Conservation (phyloP, 2,329 filamentous ascomycete genomes). For the Dryadomyces quercivorus region DNA sequence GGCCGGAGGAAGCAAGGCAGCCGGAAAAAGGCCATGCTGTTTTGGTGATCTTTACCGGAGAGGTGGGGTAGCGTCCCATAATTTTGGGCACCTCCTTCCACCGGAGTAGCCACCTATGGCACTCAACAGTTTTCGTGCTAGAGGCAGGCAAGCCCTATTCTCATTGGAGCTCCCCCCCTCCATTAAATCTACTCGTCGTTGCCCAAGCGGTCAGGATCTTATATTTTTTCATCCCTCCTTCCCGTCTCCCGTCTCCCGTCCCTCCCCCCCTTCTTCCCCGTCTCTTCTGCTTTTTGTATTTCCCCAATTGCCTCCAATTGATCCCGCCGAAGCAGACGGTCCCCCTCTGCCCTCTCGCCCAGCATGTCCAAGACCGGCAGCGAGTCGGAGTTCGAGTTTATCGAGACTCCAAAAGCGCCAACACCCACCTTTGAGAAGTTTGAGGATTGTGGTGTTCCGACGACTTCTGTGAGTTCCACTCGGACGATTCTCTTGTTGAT, state of each 20-base stretch:
- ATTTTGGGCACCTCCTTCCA: neutral
- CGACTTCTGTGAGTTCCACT: slow-evolving; percentile 37
- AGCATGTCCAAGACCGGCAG: slow-evolving; percentile 39
- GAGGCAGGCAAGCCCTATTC: slow-evolving; percentile 1
- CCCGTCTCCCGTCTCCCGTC: neutral
- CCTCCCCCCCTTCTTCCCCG: neutral
- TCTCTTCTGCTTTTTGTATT: neutral
- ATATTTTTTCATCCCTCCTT: neutral
- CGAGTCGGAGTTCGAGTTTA: slow-evolving; percentile 52
- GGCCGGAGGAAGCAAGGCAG: too few relatives aligned
- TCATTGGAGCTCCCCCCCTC: neutral
- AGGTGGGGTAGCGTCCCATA: neutral
- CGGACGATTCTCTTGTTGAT: too few relatives aligned
- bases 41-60: neutral
- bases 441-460: slow-evolving; percentile 42
- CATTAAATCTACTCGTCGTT: neutral
- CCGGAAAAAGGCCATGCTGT: neutral
- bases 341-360: slow-evolving; percentile 11
- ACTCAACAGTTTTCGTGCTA: neutral
- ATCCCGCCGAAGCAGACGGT: neutral
- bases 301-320: neutral
- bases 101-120: neutral
- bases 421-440: slow-evolving; percentile 36
- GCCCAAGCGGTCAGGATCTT: neutral
- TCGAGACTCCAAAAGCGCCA: slow-evolving; percentile 41